These are phyloP conservation scores for Circinella minor DNA, from an alignment of 371 early-diverging fungal genomes.

Conservation along the genomic window DNA sequence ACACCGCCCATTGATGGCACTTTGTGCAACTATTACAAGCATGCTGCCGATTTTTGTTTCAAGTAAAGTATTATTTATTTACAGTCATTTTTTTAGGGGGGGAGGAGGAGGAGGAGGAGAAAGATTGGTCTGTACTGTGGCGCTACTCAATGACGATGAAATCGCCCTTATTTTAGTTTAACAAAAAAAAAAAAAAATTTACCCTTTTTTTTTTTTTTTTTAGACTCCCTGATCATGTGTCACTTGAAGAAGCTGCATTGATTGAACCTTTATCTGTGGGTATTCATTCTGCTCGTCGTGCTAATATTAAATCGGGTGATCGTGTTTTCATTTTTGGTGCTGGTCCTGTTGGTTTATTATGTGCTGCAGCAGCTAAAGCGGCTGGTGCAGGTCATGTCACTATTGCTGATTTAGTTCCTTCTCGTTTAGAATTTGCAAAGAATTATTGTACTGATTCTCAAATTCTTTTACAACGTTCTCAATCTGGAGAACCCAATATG, in stretches of 20 bases:
- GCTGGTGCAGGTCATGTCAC: conserved; percentile 55
- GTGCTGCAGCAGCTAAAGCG: conserved; percentile 57
- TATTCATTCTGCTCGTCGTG: conserved; percentile 63
- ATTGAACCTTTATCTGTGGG: conserved; percentile 54
- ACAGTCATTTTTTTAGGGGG: neutral
- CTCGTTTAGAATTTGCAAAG: conserved; percentile 54
- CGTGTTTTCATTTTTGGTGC: conserved; percentile 67
- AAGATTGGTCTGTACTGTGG: conserved; percentile 2
- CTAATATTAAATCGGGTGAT: conserved; percentile 66
- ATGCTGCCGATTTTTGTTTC: conserved; percentile 57
- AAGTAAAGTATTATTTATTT: conserved; percentile 32
- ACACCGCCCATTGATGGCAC: conserved; percentile 61
- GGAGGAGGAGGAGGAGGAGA: neutral
- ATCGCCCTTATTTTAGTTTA: neutral
- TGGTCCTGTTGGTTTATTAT: conserved; percentile 62
- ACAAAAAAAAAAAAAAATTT: neutral
- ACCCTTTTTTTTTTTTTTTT: too few relatives aligned
- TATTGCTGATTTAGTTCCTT: conserved; percentile 43
- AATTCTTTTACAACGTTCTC: conserved; percentile 35
- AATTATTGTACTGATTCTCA: conserved; percentile 48
- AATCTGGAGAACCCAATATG: conserved; percentile 41
- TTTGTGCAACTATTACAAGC: conserved; percentile 52
- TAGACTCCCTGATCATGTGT: conserved; percentile 49
- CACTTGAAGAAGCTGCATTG: conserved; percentile 63
- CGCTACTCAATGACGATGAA: too few relatives aligned